A percentile compares a stretch with the other conserved stretches of the same genome.
Conservation (phyloP, 169 alveolate genomes). For the Plasmodium gonderi region DNA sequence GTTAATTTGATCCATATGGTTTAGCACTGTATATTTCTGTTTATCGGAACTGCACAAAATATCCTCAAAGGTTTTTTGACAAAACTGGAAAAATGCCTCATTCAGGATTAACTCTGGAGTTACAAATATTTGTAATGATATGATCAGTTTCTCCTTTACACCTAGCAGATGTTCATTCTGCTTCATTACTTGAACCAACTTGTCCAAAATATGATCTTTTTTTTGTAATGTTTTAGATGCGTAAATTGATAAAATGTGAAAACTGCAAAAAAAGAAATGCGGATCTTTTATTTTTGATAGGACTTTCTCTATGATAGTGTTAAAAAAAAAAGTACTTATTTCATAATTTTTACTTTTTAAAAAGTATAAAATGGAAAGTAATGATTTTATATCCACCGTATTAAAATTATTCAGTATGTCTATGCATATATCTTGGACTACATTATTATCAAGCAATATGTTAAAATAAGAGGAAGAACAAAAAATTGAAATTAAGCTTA, state of each 20-base stretch:
- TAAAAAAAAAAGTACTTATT: constrained; percentile 24
- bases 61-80: constrained; percentile 1
- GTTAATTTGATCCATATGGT: neutral
- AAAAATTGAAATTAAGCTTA: constrained; percentile 20
- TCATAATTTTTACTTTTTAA: constrained; percentile 42
- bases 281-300: constrained; percentile 6
- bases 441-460: neutral
- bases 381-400: neutral
- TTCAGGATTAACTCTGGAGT: constrained; percentile 27
- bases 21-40: neutral
- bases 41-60: neutral
- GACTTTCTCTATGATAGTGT: constrained; percentile 6
- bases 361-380: constrained; percentile 32
- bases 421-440: constrained; percentile 58
- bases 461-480: constrained; percentile 51
- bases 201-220: neutral
- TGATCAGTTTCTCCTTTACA: constrained; percentile 21
- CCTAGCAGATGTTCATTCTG: neutral
- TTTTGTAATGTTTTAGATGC: constrained; percentile 13
- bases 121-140: constrained; percentile 23
- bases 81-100: constrained; percentile 14
- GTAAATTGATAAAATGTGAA: constrained; percentile 13
- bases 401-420: constrained; percentile 48
- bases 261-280: neutral
- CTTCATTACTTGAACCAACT: neutral